Evolutionary conservation across 208 protist genomes (phyloP).

Genomic region (Acanthamoeba triangularis): DNA sequence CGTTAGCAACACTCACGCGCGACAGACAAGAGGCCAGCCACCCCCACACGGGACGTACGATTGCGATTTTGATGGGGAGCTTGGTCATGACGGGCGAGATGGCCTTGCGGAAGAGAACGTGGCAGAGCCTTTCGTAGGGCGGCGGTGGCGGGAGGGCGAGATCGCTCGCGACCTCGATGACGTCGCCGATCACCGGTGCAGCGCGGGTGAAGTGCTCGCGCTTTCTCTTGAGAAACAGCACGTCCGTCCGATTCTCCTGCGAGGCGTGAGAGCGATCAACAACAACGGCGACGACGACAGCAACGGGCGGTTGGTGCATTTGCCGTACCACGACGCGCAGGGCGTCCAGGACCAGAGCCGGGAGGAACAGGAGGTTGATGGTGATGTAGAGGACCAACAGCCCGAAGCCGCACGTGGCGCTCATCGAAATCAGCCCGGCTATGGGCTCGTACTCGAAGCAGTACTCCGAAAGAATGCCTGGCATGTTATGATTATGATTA

Average conservation of each 20-base stretch:
- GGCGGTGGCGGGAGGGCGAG: not conserved
- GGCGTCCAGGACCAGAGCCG: conserved; percentile 22
- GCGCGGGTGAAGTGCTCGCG: not conserved
- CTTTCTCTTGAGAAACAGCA: not conserved
- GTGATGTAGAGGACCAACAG: not conserved
- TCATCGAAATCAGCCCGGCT: not conserved
- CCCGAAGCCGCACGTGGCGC: conserved; percentile 3
- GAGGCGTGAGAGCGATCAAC: not conserved
- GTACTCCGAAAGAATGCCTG: conserved; percentile 52
- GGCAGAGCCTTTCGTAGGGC: not conserved
- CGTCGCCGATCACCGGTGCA: not conserved
- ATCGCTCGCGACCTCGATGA: conserved; percentile 5
- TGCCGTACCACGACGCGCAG: not conserved
- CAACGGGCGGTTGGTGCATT: not conserved
- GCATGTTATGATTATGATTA: not conserved
- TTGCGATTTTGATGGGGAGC: conserved; percentile 1
- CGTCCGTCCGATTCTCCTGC: not conserved
- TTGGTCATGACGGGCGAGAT: conserved; percentile 15
- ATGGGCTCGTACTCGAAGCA: conserved; percentile 16
- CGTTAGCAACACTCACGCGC: too few relatives aligned
- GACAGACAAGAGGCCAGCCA: too few relatives aligned
- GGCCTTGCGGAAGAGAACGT: conserved; percentile 27
- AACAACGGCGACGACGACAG: not conserved
- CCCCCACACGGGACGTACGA: not conserved
- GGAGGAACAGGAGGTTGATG: conserved; percentile 44